Evolutionary conservation across 345 rosid species (phyloP).

Genomic region (Ailanthus altissimus): DNA sequence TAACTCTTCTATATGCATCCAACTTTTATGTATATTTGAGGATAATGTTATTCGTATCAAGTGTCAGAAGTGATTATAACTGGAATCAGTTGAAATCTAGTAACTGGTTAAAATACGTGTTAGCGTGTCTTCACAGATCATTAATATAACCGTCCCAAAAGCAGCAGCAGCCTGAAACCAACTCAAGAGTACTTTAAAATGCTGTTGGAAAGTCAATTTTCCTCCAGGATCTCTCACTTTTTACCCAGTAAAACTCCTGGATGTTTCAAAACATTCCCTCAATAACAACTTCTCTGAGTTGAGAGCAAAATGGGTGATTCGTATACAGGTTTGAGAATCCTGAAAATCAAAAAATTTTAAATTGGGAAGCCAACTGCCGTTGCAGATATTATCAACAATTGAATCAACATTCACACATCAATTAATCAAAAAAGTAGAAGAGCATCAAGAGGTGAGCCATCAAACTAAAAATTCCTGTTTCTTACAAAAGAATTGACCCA

Average conservation of each 20-base stretch:
- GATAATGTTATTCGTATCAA: neutral
- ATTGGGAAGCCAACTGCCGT: neutral
- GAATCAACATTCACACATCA: neutral
- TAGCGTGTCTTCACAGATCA: neutral
- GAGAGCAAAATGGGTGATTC: neutral
- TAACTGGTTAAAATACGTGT: neutral
- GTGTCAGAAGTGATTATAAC: neutral
- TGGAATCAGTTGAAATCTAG: slow-evolving; percentile 1
- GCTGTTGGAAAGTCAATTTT: neutral
- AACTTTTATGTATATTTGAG: neutral
- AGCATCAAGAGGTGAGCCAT: slow-evolving; percentile 8
- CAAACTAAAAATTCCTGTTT: slow-evolving; percentile 30
- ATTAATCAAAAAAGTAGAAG: neutral
- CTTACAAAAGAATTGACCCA: slow-evolving; percentile 58
- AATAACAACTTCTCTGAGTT: neutral
- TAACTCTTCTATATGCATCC: neutral
- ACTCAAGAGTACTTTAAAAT: neutral
- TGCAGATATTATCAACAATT: slow-evolving; percentile 8
- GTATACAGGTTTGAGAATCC: neutral
- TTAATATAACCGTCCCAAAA: neutral
- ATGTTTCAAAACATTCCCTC: neutral
- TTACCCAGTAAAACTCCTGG: neutral
- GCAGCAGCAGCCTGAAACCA: neutral
- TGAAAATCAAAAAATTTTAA: neutral
- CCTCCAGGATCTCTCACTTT: neutral